Base-by-base conservation (phyloP, 1,284 basidiomycete genomes). In the Bondarzewia mesenterica region DNA sequence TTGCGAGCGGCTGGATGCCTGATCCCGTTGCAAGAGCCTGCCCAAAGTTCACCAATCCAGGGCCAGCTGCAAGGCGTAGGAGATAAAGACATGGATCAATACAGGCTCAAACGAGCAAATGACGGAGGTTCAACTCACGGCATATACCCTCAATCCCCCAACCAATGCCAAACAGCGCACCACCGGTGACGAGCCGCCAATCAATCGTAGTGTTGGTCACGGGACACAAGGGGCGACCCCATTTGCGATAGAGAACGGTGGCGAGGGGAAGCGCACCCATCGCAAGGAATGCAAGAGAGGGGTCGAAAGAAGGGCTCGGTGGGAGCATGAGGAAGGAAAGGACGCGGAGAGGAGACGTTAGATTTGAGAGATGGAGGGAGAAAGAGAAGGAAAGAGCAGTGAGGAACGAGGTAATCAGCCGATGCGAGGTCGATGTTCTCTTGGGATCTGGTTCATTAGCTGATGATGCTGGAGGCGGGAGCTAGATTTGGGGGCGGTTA, bases 81-180 rank as follows among this genome's bases (percentile, higher is more conserved):
- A 42, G 10, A 23, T 14, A 42, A 27, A 18, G 25, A 27, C 14
- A 21, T 16, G 15, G 40, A 25, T 40, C 41, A 36, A 50, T 32
- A 12, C 18, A 36, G 12, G 7, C 27, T 21, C 23, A 37, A 41
- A 23, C 49, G 42, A 15, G 42, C 16, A 39, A 50, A 20, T 7
- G 8, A 14, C 25, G 41, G 23, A 14, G 51, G 42, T 42, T 21
- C 44, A n/a, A 67, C 77, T 56, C 60, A 80, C 78, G 82, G 59
- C 84, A 87, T 35, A 85, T 66, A 20, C 83, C 83, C 39, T 69
- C 66, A 36, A 80, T 57, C 1, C 79, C 84, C 84, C 84, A 87
- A 2, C 84, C 83, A 15, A 78, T 54, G 38, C 84, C 83, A 60
- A 87, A 87, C 23, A 80, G 54, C 15, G 70, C 69, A 2, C 79